Conservation (phyloP, 2,329 filamentous ascomycete species). For the Periconia sp. region DNA sequence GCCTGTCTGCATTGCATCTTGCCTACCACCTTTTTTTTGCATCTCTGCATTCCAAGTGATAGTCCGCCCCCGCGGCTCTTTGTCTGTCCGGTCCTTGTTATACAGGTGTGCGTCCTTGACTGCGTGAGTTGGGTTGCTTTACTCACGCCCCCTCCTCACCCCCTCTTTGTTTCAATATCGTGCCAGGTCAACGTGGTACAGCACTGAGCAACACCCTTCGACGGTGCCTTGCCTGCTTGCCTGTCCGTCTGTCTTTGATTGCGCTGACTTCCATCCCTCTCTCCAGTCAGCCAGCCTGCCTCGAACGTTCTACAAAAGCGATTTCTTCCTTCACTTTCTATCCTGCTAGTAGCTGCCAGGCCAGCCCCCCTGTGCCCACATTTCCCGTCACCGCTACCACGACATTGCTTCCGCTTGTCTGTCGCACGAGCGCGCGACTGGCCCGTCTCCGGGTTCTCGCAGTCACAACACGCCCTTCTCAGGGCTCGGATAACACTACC, state of each 20-base stretch:
- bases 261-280: neutral
- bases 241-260: neutral
- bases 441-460: slow-evolving; percentile 22
- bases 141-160: slow-evolving; percentile 19
- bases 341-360: slow-evolving; percentile 1
- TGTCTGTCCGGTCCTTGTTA: neutral
- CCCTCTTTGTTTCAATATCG: slow-evolving; percentile 35
- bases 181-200: slow-evolving; percentile 38
- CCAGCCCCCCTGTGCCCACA: slow-evolving; percentile 8
- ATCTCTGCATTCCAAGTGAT: neutral
- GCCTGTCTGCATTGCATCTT: neutral
- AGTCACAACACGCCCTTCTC: slow-evolving; percentile 17
- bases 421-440: slow-evolving; percentile 17
- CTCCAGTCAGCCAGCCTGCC: neutral
- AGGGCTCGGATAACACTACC: neutral
- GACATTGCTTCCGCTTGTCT: neutral
- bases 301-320: neutral
- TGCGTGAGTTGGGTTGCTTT: slow-evolving; percentile 27
- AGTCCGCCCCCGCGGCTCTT: slow-evolving; percentile 1
- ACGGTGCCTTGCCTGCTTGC: neutral
- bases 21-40: neutral
- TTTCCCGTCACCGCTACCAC: slow-evolving; percentile 1
- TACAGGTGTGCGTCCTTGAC: neutral
- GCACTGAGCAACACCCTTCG: slow-evolving; percentile 11
- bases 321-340: neutral